A percentile compares a stretch with the other conserved stretches of the same genome.
Conservation (phyloP, 495 filamentous ascomycete genomes). For the Tricharina praecox region DNA sequence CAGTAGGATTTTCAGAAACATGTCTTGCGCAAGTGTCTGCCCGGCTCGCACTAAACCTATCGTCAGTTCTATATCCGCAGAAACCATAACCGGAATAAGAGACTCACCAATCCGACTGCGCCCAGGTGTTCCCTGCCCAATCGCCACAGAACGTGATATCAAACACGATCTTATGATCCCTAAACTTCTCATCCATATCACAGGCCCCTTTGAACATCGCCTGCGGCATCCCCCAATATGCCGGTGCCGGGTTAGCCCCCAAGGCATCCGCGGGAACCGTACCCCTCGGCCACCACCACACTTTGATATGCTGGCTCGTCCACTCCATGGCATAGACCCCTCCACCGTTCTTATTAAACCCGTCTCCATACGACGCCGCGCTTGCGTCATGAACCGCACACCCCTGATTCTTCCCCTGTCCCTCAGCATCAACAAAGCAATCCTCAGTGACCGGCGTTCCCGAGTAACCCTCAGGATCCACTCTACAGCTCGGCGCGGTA, state of each 20-base stretch:
- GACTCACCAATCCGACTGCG: conserved; percentile 27
- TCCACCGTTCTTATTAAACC: conserved; percentile 57
- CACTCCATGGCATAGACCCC: conserved; percentile 69
- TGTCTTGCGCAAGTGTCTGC: conserved; percentile 42
- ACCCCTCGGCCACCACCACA: conserved; percentile 61
- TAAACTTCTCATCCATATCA: conserved; percentile 49
- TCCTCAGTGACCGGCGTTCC: conserved; percentile 34
- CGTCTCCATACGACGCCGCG: conserved; percentile 43
- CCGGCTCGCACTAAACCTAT: conserved; percentile 21
- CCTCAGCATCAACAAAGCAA: conserved; percentile 34
- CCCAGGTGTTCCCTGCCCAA: conserved; percentile 59
- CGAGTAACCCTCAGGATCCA: conserved; percentile 36
- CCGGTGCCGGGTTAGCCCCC: conserved; percentile 41
- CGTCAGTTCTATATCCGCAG: background rate
- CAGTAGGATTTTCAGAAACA: conserved; percentile 45
- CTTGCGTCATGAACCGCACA: conserved; percentile 31
- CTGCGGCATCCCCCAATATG: conserved; percentile 48
- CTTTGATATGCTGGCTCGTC: conserved; percentile 46
- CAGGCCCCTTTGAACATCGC: conserved; percentile 50
- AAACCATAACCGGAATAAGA: background rate
- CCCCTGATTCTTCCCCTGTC: conserved; percentile 34
- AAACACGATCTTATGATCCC: conserved; percentile 56
- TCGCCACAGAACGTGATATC: conserved; percentile 79
- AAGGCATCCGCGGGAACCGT: conserved; percentile 42
- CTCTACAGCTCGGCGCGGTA: conserved; percentile 45